Conservation (phyloP, 257 asterid genomes). For the Petrea volubilis region DNA sequence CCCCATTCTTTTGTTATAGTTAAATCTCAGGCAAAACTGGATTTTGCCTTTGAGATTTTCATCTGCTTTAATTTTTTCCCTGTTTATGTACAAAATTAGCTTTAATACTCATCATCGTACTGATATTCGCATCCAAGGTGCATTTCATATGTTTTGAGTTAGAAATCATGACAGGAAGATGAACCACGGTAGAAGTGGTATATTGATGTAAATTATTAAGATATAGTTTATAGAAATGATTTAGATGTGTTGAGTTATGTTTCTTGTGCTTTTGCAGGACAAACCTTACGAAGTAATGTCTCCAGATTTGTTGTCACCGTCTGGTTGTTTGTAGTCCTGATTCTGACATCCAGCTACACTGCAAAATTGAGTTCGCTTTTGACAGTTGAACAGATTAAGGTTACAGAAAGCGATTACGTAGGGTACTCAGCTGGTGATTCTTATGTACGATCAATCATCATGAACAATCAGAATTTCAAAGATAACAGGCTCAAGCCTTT, state of each 20-base stretch:
- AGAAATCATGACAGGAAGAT: neutral
- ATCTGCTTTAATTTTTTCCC: neutral
- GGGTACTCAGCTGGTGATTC: constrained; percentile 36
- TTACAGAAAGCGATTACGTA: constrained; percentile 20
- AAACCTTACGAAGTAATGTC: constrained; percentile 36
- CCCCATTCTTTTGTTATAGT: neutral
- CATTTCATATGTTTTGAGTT: neutral
- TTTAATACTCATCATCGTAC: neutral
- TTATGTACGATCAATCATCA: neutral
- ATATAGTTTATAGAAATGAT: neutral
- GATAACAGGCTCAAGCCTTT: constrained; percentile 20
- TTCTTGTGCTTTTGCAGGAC: constrained; percentile 38
- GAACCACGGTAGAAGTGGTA: neutral
- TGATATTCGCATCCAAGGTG: neutral
- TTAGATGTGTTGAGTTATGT: neutral
- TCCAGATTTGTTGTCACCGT: constrained; percentile 44
- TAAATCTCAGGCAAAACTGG: neutral
- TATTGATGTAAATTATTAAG: neutral
- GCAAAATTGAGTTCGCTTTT: constrained; percentile 51
- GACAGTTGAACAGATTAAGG: constrained; percentile 39
- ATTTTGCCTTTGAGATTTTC: neutral
- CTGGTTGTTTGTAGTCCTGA: constrained; percentile 52
- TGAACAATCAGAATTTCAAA: constrained; percentile 23
- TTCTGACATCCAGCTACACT: constrained; percentile 48
- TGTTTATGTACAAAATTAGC: neutral